Evolutionary conservation across 2,329 filamentous ascomycete species (phyloP), one percentile per base, ranked within the genome.

Genomic region (Penicillium sumatraense): DNA sequence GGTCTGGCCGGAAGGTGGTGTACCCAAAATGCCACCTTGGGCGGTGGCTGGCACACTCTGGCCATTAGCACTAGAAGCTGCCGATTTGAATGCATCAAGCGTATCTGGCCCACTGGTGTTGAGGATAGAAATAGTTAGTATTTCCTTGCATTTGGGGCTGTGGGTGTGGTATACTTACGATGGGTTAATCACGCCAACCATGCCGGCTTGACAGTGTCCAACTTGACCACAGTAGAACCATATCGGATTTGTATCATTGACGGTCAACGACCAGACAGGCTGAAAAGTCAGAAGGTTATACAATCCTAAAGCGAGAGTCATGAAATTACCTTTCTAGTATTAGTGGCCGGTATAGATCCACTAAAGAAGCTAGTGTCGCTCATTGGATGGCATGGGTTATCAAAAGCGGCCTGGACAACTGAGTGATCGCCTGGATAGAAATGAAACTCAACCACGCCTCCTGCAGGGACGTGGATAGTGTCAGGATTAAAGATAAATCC

Each of bases 151-250:
- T 40, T 45, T 21, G 26, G 24, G 20, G 38, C 41, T 35, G 20
- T 16, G 4, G n/a, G n/a, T 4, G 18, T 27, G 42, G 26, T 42
- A 46, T 42, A 53, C 65, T 63, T 53, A 69, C 66, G 67, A 46
- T 14, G 88, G 85, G 74, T 93, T 92, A 70, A 92, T 86, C 27
- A 90, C 88, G 78, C 90, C 88, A 54, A 83, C 81, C 88, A 92
- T 92, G 58, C 89, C 89, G 45, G 71, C 76, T 73, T 91, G 84
- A 75, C 90, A 95, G 77, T 95, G 90, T 68, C 81, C 84, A 42
- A 72, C 86, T 73, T 91, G 87, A 26, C 85, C 86, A 77, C 90
- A 93, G 81, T 89, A 93, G 61, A 90, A 77, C 89, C 90, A 95
- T 61, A 93, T 80, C 26, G 90, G 90, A 52, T 82, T 87, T 41